phyloP scores from a whole-genome alignment of 441 rosid species.

The Raphanus hybrid region DNA sequence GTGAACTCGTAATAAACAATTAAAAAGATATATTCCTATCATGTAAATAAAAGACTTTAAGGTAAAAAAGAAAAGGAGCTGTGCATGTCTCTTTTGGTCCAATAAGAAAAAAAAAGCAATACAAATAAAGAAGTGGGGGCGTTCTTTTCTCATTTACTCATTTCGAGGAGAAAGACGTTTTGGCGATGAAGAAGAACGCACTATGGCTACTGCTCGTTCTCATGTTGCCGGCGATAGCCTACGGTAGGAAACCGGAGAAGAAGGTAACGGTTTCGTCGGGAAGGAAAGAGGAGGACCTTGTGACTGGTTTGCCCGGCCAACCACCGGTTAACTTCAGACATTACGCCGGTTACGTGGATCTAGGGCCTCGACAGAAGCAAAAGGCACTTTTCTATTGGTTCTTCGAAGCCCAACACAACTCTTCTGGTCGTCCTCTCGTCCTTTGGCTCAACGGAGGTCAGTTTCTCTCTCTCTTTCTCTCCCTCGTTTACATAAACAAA shows the following conservation, averaged over 20 bases:
- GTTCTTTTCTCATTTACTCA: neutral
- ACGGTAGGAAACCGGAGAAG: conserved; percentile 33
- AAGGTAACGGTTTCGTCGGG: conserved; percentile 23
- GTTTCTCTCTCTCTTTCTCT: conserved; percentile 13
- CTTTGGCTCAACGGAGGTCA: conserved; percentile 79
- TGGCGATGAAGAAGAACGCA: conserved; percentile 40
- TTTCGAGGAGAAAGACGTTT: neutral
- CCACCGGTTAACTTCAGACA: conserved; percentile 56
- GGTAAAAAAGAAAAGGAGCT: neutral
- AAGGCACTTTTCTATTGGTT: conserved; percentile 67
- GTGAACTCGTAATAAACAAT: neutral
- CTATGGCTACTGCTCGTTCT: conserved; percentile 35
- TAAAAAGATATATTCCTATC: neutral
- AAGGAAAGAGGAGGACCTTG: conserved; percentile 51
- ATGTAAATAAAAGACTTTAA: neutral
- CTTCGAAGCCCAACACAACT: conserved; percentile 55
- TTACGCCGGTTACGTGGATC: conserved; percentile 59
- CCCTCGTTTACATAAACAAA: conserved; percentile 10
- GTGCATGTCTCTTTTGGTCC: neutral
- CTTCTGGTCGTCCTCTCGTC: conserved; percentile 54
- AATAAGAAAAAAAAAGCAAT: neutral
- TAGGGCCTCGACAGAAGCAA: conserved; percentile 41
- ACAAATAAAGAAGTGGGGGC: neutral
- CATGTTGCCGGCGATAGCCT: conserved; percentile 38
- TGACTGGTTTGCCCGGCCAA: conserved; percentile 57